These are phyloP conservation scores for Rhinocladiella similis DNA, from an alignment of 2,329 filamentous ascomycete species.

Conservation along the genomic window DNA sequence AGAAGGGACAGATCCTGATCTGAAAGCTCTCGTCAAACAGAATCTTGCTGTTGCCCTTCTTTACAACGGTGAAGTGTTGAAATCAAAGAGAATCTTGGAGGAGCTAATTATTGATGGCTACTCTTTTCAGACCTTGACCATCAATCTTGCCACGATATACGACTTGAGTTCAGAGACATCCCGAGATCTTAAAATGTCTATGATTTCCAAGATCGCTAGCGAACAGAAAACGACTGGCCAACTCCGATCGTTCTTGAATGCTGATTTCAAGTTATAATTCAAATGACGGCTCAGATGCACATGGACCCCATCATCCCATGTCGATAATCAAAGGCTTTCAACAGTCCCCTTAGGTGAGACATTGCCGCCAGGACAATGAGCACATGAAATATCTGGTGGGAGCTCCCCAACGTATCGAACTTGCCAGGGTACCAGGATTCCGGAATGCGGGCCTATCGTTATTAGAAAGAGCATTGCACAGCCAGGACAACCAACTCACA, in stretches of 20 bases:
- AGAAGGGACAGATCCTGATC: constrained; percentile 34
- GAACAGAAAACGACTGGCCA: constrained; percentile 54
- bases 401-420: constrained; percentile 90
- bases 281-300: constrained; percentile 7
- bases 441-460: constrained; percentile 68
- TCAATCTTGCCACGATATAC: constrained; percentile 89
- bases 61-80: constrained; percentile 74
- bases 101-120: constrained; percentile 61
- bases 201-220: constrained; percentile 69
- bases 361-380: constrained; percentile 80
- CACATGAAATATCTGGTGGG: constrained; percentile 94
- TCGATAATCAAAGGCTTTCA: constrained; percentile 82
- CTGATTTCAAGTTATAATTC: constrained; percentile 71
- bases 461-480: constrained; percentile 14
- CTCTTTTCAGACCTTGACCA: constrained; percentile 76
- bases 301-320: constrained; percentile 51
- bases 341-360: constrained; percentile 76
- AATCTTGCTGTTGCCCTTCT: constrained; percentile 83
- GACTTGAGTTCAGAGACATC: constrained; percentile 84
- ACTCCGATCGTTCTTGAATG: constrained; percentile 71
- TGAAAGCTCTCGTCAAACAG: constrained; percentile 71
- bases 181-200: constrained; percentile 64
- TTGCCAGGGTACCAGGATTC: constrained; percentile 74
- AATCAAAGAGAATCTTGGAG: constrained; percentile 70
- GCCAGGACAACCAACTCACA: constrained; percentile 48